phyloP scores from a whole-genome alignment of 306 rosid genomes.

The Inga leiocalycina region DNA sequence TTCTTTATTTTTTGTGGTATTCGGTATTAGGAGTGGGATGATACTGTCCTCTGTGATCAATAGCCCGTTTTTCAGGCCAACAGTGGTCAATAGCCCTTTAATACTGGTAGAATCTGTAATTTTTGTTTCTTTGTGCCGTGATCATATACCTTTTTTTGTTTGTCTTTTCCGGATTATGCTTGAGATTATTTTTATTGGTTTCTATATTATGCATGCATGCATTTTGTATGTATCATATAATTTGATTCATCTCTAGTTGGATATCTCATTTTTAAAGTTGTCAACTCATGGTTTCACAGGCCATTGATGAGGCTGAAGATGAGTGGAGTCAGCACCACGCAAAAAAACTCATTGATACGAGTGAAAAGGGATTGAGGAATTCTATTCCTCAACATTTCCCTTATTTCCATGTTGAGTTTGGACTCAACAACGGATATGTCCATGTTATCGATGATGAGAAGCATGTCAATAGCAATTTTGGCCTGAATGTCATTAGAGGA shows the following conservation, averaged over 20 bases:
- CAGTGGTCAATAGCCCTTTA: too few species aligned
- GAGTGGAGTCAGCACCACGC: slow-evolving; percentile 97
- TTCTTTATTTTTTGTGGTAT: neutral
- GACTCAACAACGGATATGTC: too few species aligned
- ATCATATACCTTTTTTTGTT: neutral
- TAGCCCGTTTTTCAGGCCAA: too few species aligned
- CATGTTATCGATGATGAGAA: slow-evolving; percentile 70
- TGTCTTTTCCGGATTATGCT: too few species aligned
- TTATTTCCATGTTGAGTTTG: slow-evolving; percentile 72
- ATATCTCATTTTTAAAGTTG: too few species aligned
- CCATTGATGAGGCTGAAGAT: slow-evolving; percentile 91
- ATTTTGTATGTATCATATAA: neutral
- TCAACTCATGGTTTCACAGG: slow-evolving; percentile 51
- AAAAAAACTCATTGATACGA: slow-evolving; percentile 81
- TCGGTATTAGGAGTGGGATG: too few species aligned
- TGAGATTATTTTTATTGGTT: too few species aligned
- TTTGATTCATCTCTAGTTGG: slow-evolving; percentile 5
- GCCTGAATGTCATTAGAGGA: slow-evolving; percentile 85
- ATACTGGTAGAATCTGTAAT: too few species aligned
- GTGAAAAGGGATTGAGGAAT: slow-evolving; percentile 73
- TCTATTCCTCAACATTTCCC: slow-evolving; percentile 81
- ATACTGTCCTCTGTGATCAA: too few species aligned
- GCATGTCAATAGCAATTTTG: slow-evolving; percentile 64
- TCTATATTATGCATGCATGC: too few species aligned
- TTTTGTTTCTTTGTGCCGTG: too few species aligned